phyloP scores from a whole-genome alignment of 148 eudicot species.

The Chenopodium formosanum region DNA sequence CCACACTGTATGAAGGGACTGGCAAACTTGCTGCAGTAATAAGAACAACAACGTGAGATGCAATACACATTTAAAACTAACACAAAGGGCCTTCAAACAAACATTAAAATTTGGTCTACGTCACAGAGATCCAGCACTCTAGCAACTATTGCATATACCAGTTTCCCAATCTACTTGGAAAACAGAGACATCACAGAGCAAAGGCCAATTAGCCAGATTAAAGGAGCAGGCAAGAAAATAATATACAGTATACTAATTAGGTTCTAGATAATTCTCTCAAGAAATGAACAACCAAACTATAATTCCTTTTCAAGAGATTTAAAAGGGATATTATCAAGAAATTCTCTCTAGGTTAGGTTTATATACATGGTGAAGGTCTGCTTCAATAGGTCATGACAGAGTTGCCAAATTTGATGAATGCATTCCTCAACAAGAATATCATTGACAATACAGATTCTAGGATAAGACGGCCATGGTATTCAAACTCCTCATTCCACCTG shows the following conservation, averaged over 20 bases:
- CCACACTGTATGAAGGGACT: slow-evolving; percentile 81
- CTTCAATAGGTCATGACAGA: background rate
- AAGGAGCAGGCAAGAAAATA: background rate
- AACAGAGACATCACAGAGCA: background rate
- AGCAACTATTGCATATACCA: background rate
- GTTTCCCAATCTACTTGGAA: background rate
- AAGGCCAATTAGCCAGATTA: background rate
- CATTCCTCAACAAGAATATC: background rate
- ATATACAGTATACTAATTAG: background rate
- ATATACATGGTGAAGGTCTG: background rate
- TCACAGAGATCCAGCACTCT: background rate
- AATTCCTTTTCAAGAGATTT: background rate
- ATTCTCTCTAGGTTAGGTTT: background rate
- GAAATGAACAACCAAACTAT: background rate
- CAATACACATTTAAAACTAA: background rate
- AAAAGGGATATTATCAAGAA: background rate
- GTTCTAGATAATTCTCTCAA: background rate
- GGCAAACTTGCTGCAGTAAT: slow-evolving; percentile 73
- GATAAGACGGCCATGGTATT: background rate
- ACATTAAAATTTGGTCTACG: background rate
- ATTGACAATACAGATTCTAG: background rate
- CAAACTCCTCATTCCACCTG: too few species aligned
- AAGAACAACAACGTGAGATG: slow-evolving; percentile 16
- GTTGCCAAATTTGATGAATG: background rate
- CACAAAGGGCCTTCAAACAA: background rate